phyloP scores from a whole-genome alignment of 371 early-diverging fungal genomes.

The Mucor piriformis region DNA sequence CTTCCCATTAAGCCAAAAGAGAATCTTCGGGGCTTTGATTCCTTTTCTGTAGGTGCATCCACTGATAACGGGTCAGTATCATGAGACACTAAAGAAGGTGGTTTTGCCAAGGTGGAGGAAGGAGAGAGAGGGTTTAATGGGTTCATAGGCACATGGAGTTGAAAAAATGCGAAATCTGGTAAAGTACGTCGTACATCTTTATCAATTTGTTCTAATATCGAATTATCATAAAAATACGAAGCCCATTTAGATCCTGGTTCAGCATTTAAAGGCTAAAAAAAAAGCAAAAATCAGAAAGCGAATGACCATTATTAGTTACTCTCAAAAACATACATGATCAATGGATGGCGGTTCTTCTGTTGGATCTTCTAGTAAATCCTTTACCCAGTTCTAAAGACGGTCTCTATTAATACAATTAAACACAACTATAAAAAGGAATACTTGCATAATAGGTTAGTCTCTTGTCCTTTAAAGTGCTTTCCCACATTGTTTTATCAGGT shows the following conservation, averaged over 20 bases:
- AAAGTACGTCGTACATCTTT: slow-evolving; percentile 83
- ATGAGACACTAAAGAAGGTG: neutral
- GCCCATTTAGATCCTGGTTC: slow-evolving; percentile 56
- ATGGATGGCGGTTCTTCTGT: slow-evolving; percentile 47
- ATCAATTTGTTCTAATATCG: slow-evolving; percentile 78
- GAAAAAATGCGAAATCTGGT: slow-evolving; percentile 85
- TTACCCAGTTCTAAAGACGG: slow-evolving; percentile 51
- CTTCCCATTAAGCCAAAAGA: slow-evolving; percentile 48
- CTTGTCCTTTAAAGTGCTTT: slow-evolving; percentile 44
- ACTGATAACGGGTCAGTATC: slow-evolving; percentile 18
- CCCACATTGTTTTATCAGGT: slow-evolving; percentile 74
- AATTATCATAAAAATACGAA: slow-evolving; percentile 60
- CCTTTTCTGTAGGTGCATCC: slow-evolving; percentile 19
- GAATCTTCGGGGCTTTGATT: slow-evolving; percentile 31
- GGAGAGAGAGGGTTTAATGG: slow-evolving; percentile 57
- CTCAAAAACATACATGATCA: slow-evolving; percentile 46
- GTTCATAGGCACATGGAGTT: slow-evolving; percentile 60
- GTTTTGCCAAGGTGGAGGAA: neutral
- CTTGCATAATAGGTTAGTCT: slow-evolving; percentile 70
- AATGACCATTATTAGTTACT: no score
- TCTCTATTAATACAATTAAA: neutral
- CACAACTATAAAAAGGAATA: neutral
- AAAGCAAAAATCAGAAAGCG: neutral
- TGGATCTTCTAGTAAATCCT: slow-evolving; percentile 57
- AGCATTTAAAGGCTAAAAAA: slow-evolving; percentile 45